Conservation (phyloP, 1,284 basidiomycete species). For the Tylopilus sp. region DNA sequence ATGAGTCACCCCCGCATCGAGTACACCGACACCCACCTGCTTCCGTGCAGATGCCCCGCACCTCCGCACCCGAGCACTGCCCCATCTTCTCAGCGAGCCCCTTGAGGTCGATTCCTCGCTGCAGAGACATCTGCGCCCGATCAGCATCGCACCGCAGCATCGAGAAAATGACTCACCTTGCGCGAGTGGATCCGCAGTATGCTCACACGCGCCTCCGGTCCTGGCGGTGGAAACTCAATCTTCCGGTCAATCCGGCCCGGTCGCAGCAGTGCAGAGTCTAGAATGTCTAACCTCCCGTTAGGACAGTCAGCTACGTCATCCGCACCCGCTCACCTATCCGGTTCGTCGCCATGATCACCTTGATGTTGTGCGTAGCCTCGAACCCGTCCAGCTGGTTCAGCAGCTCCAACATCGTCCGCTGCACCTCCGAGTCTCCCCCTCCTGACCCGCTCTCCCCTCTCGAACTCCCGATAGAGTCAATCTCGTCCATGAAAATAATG, state of each 20-base stretch:
- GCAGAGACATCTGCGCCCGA: slow-evolving; percentile 82
- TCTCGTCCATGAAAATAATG: slow-evolving; percentile 99
- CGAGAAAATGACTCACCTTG: slow-evolving; percentile 54
- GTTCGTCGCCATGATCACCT: slow-evolving; percentile 99
- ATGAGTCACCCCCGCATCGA: too few species aligned
- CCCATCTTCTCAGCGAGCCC: slow-evolving; percentile 99
- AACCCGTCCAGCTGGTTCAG: slow-evolving; percentile 98
- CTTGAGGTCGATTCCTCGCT: slow-evolving; percentile 95
- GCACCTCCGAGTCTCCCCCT: slow-evolving; percentile 94
- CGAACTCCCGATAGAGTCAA: slow-evolving; percentile 95
- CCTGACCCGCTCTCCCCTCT: slow-evolving; percentile 88
- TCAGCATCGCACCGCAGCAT: slow-evolving; percentile 6
- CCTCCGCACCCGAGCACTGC: slow-evolving; percentile 96
- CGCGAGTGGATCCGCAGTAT: slow-evolving; percentile 97
- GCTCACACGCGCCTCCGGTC: slow-evolving; percentile 94
- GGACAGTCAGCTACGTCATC: not conserved
- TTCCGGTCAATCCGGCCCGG: slow-evolving; percentile 98
- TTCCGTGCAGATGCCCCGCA: slow-evolving; percentile 97
- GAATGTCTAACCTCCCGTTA: slow-evolving; percentile 63
- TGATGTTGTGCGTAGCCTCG: slow-evolving; percentile 98
- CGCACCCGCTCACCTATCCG: slow-evolving; percentile 67
- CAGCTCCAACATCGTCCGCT: slow-evolving; percentile 96
- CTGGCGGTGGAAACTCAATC: slow-evolving; percentile 99
- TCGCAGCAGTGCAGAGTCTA: slow-evolving; percentile 91
- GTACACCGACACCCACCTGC: slow-evolving; percentile 73